A percentile compares a stretch with the other conserved stretches of the same genome.
phyloP scores from a whole-genome alignment of 169 alveolate genomes.

The Pseudocohnilembus persalinus region DNA sequence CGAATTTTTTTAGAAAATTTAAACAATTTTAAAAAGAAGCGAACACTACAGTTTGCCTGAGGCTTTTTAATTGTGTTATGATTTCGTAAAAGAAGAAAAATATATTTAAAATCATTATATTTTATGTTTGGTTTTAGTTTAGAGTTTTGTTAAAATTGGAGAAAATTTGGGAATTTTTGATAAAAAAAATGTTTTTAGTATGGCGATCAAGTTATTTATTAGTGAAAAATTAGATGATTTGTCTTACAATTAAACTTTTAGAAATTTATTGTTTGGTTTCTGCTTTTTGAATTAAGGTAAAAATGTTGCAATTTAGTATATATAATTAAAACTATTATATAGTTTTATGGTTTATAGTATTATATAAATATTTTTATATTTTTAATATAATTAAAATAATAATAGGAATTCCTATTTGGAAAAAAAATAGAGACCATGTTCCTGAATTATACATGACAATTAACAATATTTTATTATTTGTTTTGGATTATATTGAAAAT shows the following conservation, averaged over 20 bases:
- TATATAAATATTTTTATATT: not conserved
- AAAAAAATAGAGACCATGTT: constrained; percentile 11
- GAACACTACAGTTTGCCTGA: not conserved
- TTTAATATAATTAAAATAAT: too few relatives aligned
- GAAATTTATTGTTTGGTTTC: not conserved
- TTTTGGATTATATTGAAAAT: not conserved
- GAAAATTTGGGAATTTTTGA: not conserved
- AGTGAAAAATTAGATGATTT: not conserved
- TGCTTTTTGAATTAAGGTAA: not conserved
- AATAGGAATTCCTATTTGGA: constrained; percentile 12
- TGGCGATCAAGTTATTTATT: not conserved
- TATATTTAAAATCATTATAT: too few relatives aligned
- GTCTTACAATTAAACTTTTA: not conserved
- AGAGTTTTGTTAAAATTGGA: not conserved
- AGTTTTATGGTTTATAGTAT: too few relatives aligned
- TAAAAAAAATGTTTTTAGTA: too few relatives aligned
- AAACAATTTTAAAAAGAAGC: not conserved
- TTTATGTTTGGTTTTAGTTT: not conserved
- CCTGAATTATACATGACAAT: constrained; percentile 18
- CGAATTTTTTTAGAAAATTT: not conserved
- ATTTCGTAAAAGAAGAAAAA: not conserved
- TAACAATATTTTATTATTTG: not conserved
- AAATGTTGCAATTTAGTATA: too few relatives aligned
- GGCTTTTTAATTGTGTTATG: not conserved
- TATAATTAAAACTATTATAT: too few relatives aligned